Percentiles rank a stretch among this genome's conserved stretches.
These are phyloP conservation scores for Elsinoe ampelina DNA, from an alignment of 2,329 filamentous ascomycete genomes.

Conservation along the genomic window DNA sequence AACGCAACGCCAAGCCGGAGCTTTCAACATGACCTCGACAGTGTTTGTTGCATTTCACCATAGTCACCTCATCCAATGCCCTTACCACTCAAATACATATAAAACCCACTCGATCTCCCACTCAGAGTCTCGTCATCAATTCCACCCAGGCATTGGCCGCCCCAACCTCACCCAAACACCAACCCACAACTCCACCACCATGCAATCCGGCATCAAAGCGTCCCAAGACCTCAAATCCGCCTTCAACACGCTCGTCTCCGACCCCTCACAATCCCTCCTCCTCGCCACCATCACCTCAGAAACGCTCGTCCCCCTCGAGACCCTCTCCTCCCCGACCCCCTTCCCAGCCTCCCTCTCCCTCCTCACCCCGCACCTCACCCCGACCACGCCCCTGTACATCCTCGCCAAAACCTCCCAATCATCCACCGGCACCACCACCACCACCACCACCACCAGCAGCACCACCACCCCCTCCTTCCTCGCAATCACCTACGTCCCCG, in stretches of 20 bases:
- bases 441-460: no score
- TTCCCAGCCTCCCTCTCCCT: constrained; percentile 57
- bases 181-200: constrained; percentile 30
- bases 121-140: neutral
- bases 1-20: constrained; percentile 2
- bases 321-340: constrained; percentile 35
- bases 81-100: neutral
- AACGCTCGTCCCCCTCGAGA: constrained; percentile 52
- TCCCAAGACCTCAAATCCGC: constrained; percentile 67
- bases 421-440: constrained; percentile 26
- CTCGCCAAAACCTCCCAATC: constrained; percentile 52
- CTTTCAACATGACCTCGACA: constrained; percentile 3
- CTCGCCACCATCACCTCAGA: constrained; percentile 63
- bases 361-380: constrained; percentile 54
- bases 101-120: neutral
- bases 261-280: constrained; percentile 56
- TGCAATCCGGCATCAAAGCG: constrained; percentile 73
- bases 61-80: neutral
- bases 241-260: constrained; percentile 60
- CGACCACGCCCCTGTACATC: constrained; percentile 61
- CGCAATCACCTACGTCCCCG: constrained; percentile 70
- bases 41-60: neutral
- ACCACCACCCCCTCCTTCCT: constrained; percentile 39
- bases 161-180: neutral
- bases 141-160: neutral